Conservation (phyloP, 2,329 filamentous ascomycete species). For the Verticillium longisporum region DNA sequence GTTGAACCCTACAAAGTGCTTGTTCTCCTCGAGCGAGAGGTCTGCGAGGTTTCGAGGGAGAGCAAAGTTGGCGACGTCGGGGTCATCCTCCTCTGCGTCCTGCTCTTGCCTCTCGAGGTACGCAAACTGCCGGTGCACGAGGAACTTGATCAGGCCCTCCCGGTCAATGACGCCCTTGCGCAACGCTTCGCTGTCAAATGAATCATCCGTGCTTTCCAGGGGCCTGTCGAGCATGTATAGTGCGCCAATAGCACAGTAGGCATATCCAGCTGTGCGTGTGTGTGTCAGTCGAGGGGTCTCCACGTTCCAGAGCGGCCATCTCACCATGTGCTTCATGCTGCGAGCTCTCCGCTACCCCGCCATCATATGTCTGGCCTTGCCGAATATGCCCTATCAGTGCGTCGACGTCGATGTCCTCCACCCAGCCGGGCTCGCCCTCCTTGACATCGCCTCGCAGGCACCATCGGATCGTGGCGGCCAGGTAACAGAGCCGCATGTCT, state of each 20-base stretch:
- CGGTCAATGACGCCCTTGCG: conserved; percentile 26
- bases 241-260: conserved; percentile 78
- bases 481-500: conserved; percentile 85
- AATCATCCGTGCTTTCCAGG: conserved; percentile 25
- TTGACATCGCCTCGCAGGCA: conserved; percentile 61
- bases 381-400: conserved; percentile 65
- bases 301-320: conserved; percentile 13
- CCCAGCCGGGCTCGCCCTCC: conserved; percentile 43
- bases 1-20: conserved; percentile 68
- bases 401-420: conserved; percentile 69
- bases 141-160: conserved; percentile 39
- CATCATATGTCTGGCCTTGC: conserved; percentile 69
- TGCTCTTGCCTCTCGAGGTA: conserved; percentile 44
- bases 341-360: conserved; percentile 72
- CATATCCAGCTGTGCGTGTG: conserved; percentile 64
- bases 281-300: conserved; percentile 6
- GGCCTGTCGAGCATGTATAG: conserved; percentile 68
- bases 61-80: conserved; percentile 22
- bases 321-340: conserved; percentile 78
- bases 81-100: conserved; percentile 35
- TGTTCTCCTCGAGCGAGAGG: conserved; percentile 21
- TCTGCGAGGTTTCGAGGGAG: conserved; percentile 24
- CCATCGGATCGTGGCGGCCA: conserved; percentile 75
- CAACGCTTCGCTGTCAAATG: conserved; percentile 22
- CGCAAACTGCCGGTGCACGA: conserved; percentile 59